Evolutionary conservation across 305 asterid genomes (phyloP).

Genomic region (Fraxinus floribunda): DNA sequence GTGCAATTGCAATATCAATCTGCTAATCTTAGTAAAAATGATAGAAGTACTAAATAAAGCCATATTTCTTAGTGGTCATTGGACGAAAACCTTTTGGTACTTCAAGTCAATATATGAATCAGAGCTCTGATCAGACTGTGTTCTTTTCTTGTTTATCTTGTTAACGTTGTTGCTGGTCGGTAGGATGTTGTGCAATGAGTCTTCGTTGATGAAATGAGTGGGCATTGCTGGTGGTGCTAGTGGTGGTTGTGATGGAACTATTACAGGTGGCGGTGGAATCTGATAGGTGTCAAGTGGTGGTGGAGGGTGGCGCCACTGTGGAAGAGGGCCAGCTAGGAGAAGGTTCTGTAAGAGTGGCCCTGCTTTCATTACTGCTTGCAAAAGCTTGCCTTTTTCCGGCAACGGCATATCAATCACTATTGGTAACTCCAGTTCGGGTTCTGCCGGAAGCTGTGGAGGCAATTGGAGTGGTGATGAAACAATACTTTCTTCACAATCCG

Average conservation of each 20-base stretch:
- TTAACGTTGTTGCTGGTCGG: conserved; percentile 9
- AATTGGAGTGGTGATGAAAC: conserved; percentile 56
- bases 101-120: not conserved
- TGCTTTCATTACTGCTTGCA: conserved; percentile 77
- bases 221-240: not conserved
- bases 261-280: conserved; percentile 77
- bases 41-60: not conserved
- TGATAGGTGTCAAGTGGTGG: conserved; percentile 61
- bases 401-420: conserved; percentile 42
- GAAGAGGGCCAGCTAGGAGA: conserved; percentile 79
- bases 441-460: conserved; percentile 6
- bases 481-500: conserved; percentile 73
- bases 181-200: conserved; percentile 19
- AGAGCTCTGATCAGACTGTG: not conserved
- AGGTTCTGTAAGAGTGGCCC: conserved; percentile 80
- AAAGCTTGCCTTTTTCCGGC: conserved; percentile 72
- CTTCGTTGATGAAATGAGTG: conserved; percentile 25
- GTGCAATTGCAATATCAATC: not conserved
- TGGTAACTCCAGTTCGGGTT: conserved; percentile 26
- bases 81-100: not conserved
- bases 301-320: conserved; percentile 96
- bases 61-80: not conserved
- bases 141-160: conserved; percentile 47
- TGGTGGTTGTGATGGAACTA: conserved; percentile 26
- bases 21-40: conserved; percentile 25